phyloP scores from a whole-genome alignment of 176 grass and related monocot genomes.

The Cenchrus americanus region DNA sequence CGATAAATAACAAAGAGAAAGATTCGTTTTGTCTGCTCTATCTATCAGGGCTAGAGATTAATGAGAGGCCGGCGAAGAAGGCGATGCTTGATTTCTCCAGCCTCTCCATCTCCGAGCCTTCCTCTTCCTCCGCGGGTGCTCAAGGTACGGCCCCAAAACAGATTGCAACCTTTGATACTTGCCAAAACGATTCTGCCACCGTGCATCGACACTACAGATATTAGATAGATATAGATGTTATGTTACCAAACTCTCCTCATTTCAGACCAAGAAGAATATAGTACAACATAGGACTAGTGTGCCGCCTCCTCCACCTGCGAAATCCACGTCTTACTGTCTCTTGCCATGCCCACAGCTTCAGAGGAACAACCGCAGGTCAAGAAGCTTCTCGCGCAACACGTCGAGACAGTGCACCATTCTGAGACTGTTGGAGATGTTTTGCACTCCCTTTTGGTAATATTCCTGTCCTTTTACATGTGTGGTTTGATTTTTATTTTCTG shows the following conservation, averaged over 20 bases:
- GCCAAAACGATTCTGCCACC: neutral
- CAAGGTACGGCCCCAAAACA: conserved; percentile 36
- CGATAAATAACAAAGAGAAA: no score
- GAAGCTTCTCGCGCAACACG: conserved; percentile 78
- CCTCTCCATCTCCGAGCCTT: conserved; percentile 61
- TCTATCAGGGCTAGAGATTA: conserved; percentile 78
- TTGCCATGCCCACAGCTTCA: conserved; percentile 28
- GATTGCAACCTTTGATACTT: neutral
- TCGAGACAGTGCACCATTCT: conserved; percentile 70
- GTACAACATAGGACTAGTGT: no score
- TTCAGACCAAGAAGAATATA: neutral
- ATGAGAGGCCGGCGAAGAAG: conserved; percentile 79
- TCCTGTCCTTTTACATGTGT: neutral
- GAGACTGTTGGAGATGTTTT: conserved; percentile 63
- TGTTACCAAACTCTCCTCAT: neutral
- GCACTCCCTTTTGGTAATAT: conserved; percentile 74
- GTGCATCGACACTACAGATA: no score
- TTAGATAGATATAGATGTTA: no score
- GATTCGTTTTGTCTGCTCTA: neutral
- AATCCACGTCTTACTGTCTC: neutral
- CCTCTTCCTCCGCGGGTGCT: neutral
- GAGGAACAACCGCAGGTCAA: conserved; percentile 63
- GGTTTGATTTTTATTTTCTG: neutral
- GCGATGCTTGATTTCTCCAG: conserved; percentile 65
- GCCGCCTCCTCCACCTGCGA: neutral